Conservation (phyloP, 2,329 filamentous ascomycete species). For the Ophiostoma montium region DNA sequence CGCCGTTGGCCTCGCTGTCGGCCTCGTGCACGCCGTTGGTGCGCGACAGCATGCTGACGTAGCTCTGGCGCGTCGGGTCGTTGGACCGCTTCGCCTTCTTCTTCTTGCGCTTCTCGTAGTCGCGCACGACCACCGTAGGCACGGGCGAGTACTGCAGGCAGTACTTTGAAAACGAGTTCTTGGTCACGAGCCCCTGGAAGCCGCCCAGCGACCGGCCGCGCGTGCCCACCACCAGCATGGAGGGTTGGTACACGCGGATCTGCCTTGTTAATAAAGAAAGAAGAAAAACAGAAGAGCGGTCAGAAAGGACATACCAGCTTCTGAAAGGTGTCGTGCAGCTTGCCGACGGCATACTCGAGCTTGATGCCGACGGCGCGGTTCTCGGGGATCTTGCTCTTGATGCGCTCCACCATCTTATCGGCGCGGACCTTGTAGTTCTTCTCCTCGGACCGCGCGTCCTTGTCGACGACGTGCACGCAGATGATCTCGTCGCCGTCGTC, state of each 20-base stretch:
- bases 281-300: not conserved
- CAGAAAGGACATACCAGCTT: conserved; percentile 54
- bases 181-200: conserved; percentile 61
- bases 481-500: conserved; percentile 91
- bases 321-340: conserved; percentile 81
- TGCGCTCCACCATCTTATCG: conserved; percentile 55
- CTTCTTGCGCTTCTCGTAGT: conserved; percentile 74
- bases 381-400: conserved; percentile 62
- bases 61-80: conserved; percentile 62
- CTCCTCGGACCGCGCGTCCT: conserved; percentile 55
- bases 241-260: conserved; percentile 86
- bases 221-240: conserved; percentile 82
- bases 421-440: conserved; percentile 66
- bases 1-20: conserved; percentile 37
- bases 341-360: conserved; percentile 77
- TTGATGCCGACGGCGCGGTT: conserved; percentile 77
- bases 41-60: conserved; percentile 62
- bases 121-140: conserved; percentile 82
- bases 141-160: conserved; percentile 88
- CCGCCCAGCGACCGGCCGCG: conserved; percentile 72
- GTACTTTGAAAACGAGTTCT: conserved; percentile 84
- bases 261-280: conserved; percentile 21
- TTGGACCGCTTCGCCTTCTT: conserved; percentile 76
- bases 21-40: conserved; percentile 42
- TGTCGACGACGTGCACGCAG: conserved; percentile 77